Percentiles rank a stretch among this genome's conserved stretches.
These are phyloP conservation scores for Sporisorium graminicola DNA, from an alignment of 1,284 basidiomycete genomes.

Conservation along the genomic window DNA sequence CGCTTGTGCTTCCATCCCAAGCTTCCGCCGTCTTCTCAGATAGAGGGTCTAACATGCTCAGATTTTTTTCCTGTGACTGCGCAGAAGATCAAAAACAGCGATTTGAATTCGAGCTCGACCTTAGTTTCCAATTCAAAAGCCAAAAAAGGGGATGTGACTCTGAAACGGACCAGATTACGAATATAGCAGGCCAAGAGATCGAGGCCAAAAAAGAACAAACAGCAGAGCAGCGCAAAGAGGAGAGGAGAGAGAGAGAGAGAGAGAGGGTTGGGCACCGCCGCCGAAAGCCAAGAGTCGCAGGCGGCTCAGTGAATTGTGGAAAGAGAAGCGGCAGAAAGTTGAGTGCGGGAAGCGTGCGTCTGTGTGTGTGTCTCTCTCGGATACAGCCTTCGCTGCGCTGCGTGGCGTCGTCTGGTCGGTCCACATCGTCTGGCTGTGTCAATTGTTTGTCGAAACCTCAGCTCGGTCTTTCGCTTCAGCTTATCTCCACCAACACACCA, in stretches of 20 bases:
- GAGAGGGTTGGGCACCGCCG: background rate
- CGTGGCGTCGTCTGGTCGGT: conserved; percentile 8
- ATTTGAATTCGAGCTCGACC: conserved; percentile 8
- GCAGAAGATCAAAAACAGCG: background rate
- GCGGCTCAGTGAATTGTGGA: conserved; percentile 10
- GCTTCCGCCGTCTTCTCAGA: conserved; percentile 19
- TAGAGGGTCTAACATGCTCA: background rate
- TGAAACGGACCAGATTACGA: conserved; percentile 2
- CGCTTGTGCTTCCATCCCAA: conserved; percentile 1
- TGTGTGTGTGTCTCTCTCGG: conserved; percentile 13
- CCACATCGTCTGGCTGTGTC: conserved; percentile 33
- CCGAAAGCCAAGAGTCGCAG: background rate
- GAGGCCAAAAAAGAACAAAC: conserved; percentile 2
- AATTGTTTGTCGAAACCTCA: no score
- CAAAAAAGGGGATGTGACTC: conserved; percentile 2
- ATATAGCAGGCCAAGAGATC: conserved; percentile 22
- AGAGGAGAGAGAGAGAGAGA: background rate
- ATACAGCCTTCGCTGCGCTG: background rate
- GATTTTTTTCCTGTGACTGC: conserved; percentile 4
- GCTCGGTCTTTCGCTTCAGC: conserved; percentile 12
- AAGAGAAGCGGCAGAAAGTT: background rate
- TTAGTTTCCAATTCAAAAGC: background rate
- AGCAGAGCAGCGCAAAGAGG: background rate
- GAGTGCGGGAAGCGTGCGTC: conserved; percentile 4
- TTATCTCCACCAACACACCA: conserved; percentile 25